These are phyloP conservation scores for Schizochytrium sp. DNA, from an alignment of 108 stramenopile genomes.

Conservation along the genomic window DNA sequence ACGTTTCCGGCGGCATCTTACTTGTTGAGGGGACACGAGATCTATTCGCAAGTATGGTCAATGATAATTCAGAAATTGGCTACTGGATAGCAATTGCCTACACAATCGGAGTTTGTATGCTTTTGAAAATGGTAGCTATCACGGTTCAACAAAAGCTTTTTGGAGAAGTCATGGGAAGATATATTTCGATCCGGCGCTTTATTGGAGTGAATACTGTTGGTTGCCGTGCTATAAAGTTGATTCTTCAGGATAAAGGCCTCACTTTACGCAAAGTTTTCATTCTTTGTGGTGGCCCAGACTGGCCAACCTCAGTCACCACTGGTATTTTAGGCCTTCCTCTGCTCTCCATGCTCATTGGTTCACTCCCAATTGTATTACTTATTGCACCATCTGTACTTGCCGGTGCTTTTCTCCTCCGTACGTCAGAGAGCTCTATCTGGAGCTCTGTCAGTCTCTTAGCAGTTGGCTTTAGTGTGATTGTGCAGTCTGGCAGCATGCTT, in stretches of 20 bases:
- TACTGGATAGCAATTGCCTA: slow-evolving; percentile 10
- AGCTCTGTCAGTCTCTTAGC: neutral
- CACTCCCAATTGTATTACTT: slow-evolving; percentile 75
- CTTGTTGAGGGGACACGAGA: slow-evolving; percentile 24
- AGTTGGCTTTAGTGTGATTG: neutral
- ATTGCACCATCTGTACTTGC: slow-evolving; percentile 77
- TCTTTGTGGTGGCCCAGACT: slow-evolving; percentile 79
- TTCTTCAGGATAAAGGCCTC: slow-evolving; percentile 17
- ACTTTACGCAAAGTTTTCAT: slow-evolving; percentile 66
- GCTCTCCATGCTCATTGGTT: slow-evolving; percentile 78
- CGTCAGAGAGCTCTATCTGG: slow-evolving; percentile 37
- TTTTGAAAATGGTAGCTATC: slow-evolving; percentile 39
- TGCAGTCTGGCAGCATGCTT: slow-evolving; percentile 41
- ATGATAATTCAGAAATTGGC: neutral
- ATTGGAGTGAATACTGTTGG: slow-evolving; percentile 5
- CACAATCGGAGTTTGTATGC: neutral
- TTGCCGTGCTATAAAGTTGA: neutral
- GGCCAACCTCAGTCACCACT: slow-evolving; percentile 78
- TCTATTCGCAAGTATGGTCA: neutral
- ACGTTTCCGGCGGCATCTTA: slow-evolving; percentile 41
- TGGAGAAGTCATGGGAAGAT: slow-evolving; percentile 3
- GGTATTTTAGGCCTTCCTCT: slow-evolving; percentile 78
- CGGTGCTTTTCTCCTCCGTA: slow-evolving; percentile 70
- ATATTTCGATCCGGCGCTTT: neutral
- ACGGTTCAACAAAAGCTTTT: slow-evolving; percentile 40